These are phyloP conservation scores for Lecanoromycetidae sp. DNA, from an alignment of 2,329 filamentous ascomycete species.

Conservation along the genomic window DNA sequence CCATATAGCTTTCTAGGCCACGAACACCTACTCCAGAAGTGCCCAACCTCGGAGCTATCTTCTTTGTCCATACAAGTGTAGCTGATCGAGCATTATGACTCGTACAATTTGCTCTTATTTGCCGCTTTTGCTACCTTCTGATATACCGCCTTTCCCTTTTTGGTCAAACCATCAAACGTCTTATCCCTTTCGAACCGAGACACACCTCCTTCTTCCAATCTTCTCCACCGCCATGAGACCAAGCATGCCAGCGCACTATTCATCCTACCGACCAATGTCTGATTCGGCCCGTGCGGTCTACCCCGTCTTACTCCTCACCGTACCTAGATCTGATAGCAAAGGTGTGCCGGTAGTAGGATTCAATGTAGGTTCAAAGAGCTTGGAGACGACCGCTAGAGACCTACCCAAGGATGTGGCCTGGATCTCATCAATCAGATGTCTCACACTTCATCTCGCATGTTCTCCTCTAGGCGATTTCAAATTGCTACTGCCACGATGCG, in stretches of 20 bases:
- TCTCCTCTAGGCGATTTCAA: slow-evolving; percentile 1
- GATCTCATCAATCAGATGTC: slow-evolving; percentile 10
- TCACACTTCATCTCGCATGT: slow-evolving; percentile 18
- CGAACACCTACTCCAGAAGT: no score
- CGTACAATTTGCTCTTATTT: not conserved
- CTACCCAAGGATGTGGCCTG: no score
- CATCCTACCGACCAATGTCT: not conserved
- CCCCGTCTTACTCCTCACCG: no score
- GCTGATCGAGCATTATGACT: not conserved
- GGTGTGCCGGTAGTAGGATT: no score
- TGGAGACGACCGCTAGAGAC: no score
- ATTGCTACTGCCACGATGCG: not conserved
- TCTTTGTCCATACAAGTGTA: not conserved
- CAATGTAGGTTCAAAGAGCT: no score
- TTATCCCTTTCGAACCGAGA: not conserved
- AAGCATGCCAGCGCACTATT: not conserved
- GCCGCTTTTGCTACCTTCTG: not conserved
- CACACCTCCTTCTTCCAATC: not conserved
- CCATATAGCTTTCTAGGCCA: no score
- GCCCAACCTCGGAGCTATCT: not conserved
- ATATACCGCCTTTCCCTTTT: not conserved
- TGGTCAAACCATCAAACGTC: not conserved
- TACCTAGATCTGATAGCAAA: no score
- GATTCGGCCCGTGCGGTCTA: no score
- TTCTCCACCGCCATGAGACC: not conserved